phyloP scores from a whole-genome alignment of 2,329 filamentous ascomycete genomes.

The Chaetothyriales sp. region DNA sequence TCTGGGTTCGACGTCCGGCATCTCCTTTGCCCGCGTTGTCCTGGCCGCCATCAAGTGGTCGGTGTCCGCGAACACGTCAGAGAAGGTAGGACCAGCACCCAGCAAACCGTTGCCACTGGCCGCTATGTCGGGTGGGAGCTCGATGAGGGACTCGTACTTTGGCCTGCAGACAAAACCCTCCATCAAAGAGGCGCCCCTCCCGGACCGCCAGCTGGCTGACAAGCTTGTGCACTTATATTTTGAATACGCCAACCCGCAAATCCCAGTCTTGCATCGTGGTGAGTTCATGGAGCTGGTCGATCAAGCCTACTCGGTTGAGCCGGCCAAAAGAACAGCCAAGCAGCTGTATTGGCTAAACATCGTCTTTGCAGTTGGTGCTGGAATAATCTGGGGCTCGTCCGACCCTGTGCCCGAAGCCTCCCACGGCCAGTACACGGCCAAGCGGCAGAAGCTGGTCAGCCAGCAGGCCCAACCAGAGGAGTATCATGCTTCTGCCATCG shows the following conservation, averaged over 20 bases:
- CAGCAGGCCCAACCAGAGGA: conserved; percentile 72
- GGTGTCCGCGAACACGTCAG: conserved; percentile 43
- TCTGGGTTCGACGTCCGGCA: conserved; percentile 72
- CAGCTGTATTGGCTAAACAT: conserved; percentile 95
- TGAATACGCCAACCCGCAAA: conserved; percentile 90
- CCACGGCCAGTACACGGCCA: conserved; percentile 23
- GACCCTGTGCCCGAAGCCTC: conserved; percentile 18
- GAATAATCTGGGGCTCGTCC: conserved; percentile 56
- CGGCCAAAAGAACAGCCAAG: conserved; percentile 54
- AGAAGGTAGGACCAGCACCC: conserved; percentile 48
- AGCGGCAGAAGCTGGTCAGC: conserved; percentile 41
- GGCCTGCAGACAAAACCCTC: conserved; percentile 84
- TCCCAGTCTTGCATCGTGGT: conserved; percentile 75
- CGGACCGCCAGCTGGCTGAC: conserved; percentile 58
- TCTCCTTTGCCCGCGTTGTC: conserved; percentile 87
- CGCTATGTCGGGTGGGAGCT: conserved; percentile 49
- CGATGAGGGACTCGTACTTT: conserved; percentile 92
- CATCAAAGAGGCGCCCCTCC: conserved; percentile 74
- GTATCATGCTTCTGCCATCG: conserved; percentile 88
- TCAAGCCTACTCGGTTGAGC: conserved; percentile 58
- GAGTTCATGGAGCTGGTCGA: conserved; percentile 87
- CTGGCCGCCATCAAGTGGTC: conserved; percentile 84
- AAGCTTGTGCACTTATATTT: conserved; percentile 76
- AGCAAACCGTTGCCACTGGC: conserved; percentile 41
- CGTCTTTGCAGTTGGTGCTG: conserved; percentile 89